phyloP scores from a whole-genome alignment of 495 filamentous ascomycete genomes.

The Bombardia bombarda region DNA sequence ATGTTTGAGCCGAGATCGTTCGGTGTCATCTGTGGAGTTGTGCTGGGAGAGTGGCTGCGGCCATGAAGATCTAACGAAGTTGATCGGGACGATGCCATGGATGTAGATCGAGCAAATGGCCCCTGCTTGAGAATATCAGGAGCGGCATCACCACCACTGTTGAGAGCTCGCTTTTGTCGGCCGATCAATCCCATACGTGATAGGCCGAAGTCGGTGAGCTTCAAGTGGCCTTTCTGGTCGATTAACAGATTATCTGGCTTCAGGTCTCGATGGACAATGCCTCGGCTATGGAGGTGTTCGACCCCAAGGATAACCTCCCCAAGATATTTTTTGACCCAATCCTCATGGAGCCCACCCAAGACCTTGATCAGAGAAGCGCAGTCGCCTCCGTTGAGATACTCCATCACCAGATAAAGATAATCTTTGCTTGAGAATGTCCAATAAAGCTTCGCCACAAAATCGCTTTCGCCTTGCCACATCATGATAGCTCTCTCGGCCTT shows the following conservation, averaged over 20 bases:
- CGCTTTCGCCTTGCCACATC: constrained; percentile 99
- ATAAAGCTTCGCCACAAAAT: constrained; percentile 97
- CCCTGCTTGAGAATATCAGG: constrained; percentile 90
- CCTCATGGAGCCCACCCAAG: constrained; percentile 81
- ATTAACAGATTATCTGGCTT: constrained; percentile 98
- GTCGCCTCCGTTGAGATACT: constrained; percentile 96
- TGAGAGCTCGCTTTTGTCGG: constrained; percentile 86
- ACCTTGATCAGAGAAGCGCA: constrained; percentile 95
- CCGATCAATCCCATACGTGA: constrained; percentile 97
- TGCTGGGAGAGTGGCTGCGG: constrained; percentile 59
- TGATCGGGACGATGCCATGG: constrained; percentile 87
- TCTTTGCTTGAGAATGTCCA: constrained; percentile 99
- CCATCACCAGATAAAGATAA: constrained; percentile 97
- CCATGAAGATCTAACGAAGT: constrained; percentile 89
- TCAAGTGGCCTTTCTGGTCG: constrained; percentile 92
- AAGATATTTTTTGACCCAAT: constrained; percentile 96
- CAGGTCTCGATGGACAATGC: constrained; percentile 92
- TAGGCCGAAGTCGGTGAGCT: constrained; percentile 94
- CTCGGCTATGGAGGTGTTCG: constrained; percentile 87
- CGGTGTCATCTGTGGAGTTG: constrained; percentile 83
- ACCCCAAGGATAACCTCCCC: constrained; percentile 92
- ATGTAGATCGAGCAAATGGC: constrained; percentile 76
- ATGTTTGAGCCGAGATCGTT: constrained; percentile 54
- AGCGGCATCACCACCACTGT: constrained; percentile 68
- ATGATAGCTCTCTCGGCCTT: constrained; percentile 99